A percentile compares a stretch with the other conserved stretches of the same genome.
These are phyloP conservation scores for Eutrema japonicum DNA, from an alignment of 345 rosid species.

Conservation along the genomic window DNA sequence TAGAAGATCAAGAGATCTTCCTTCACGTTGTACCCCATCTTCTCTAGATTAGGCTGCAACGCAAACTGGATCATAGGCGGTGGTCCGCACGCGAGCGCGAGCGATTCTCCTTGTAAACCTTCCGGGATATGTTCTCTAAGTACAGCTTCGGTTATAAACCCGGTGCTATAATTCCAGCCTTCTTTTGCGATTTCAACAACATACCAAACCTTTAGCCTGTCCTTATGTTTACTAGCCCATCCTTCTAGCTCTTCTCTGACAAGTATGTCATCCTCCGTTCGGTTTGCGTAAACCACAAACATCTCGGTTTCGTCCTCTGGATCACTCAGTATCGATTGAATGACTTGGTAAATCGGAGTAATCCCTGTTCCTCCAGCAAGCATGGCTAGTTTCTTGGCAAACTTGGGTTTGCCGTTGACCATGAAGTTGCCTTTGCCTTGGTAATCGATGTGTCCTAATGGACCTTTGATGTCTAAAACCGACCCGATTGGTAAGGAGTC, in stretches of 20 bases:
- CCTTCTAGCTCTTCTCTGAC: conserved; percentile 77
- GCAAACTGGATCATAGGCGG: conserved; percentile 97
- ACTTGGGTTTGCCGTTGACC: conserved; percentile 79
- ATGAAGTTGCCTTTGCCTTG: conserved; percentile 67
- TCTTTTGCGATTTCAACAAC: conserved; percentile 68
- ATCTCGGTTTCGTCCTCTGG: conserved; percentile 84
- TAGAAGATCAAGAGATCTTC: conserved; percentile 72
- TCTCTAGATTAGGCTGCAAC: conserved; percentile 90
- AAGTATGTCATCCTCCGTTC: conserved; percentile 84
- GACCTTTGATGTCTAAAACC: conserved; percentile 76
- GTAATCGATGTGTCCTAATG: conserved; percentile 85
- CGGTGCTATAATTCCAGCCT: conserved; percentile 82
- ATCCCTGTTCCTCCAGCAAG: conserved; percentile 95
- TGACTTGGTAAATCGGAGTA: conserved; percentile 84
- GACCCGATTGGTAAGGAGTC: conserved; percentile 74
- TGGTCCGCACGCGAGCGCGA: conserved; percentile 90
- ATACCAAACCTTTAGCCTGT: conserved; percentile 82
- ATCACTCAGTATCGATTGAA: conserved; percentile 72
- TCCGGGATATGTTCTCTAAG: conserved; percentile 68
- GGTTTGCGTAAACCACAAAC: conserved; percentile 82
- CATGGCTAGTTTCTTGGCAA: conserved; percentile 84
- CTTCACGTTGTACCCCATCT: conserved; percentile 77
- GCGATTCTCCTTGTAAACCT: conserved; percentile 59
- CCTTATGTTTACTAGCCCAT: conserved; percentile 65
- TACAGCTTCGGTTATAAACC: conserved; percentile 69